These are phyloP conservation scores for Aspergillus luchuensis DNA, from an alignment of 2,329 filamentous ascomycete species.

Conservation along the genomic window DNA sequence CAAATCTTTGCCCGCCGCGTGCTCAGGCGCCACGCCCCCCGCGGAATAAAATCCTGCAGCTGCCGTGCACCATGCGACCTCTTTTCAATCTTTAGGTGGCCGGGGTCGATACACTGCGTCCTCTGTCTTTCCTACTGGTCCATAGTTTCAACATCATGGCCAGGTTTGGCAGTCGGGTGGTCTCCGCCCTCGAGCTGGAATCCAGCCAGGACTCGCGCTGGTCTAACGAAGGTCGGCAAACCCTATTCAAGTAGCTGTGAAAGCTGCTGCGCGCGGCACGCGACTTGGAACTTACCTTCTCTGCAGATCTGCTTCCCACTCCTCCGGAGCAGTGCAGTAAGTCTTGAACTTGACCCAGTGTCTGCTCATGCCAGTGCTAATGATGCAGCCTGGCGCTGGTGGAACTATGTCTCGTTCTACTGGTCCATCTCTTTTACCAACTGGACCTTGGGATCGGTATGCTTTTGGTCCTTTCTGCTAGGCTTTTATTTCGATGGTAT, in stretches of 20 bases:
- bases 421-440: slow-evolving; percentile 12
- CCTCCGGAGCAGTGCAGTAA: slow-evolving; percentile 11
- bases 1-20: background rate
- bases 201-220: slow-evolving; percentile 11
- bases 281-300: background rate
- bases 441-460: slow-evolving; percentile 13
- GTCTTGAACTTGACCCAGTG: background rate
- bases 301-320: slow-evolving; percentile 11
- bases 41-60: slow-evolving; percentile 6
- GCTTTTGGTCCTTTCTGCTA: background rate
- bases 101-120: background rate
- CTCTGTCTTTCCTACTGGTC: slow-evolving; percentile 1
- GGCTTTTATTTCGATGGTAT: background rate
- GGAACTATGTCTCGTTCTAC: slow-evolving; percentile 12
- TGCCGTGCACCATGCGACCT: background rate
- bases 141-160: background rate
- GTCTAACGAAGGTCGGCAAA: slow-evolving; percentile 8
- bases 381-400: slow-evolving; percentile 10
- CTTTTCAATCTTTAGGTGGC: background rate
- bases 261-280: background rate
- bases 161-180: background rate
- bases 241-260: background rate
- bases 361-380: background rate
- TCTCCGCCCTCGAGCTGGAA: slow-evolving; percentile 6
- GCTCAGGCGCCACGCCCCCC: background rate